Evolutionary conservation across 2,329 filamentous ascomycete genomes (phyloP), one percentile per base, ranked within the genome.

Genomic region (Chrysoporthe austroafricana): DNA sequence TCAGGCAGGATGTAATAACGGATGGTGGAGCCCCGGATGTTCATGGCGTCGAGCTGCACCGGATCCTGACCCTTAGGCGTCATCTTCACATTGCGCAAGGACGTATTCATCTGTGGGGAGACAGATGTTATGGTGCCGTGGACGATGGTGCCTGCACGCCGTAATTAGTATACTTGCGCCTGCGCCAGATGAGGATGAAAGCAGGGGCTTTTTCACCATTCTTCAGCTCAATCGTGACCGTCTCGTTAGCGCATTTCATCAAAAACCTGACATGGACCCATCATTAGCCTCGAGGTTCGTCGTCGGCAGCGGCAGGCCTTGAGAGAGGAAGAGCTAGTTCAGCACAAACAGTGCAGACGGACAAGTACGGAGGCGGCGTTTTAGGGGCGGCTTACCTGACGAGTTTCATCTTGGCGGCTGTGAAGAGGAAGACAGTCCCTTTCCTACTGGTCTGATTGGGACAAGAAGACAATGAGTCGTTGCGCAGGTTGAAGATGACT

Each of bases 201-300:
- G 68, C 56, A 14, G 42, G 56, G 13, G 57, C 36, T 21, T 46
- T 18, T 79, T 58, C 84, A 96, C 94, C 96, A 88, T 98, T 98
- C 82, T 99, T 99, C 74, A 99, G 86, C 82, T 99, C 96, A 80
- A 99, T 92, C 57, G 95, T 98, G 76, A 98, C 96, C 76, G 96
- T 97, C 85, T 99, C 96, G 81, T 97, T 98, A 81, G 92, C 90
- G 82, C 95, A 98, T 86, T 99, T 99, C 95, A 98, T 98, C 75
- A 99, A 86, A 81, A 99, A 99, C 80, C 96, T 98, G 80, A 70
- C 68, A 43, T 57, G 70, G 67, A 69, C 62, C 70, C 42, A 72
- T 36, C 59, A 73, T 80, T 73, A 79, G 77, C 73, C 74, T 66
- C 70, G 70, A 69, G 62, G 69, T 69, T 72, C 63, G 70, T 62